A percentile compares a stretch with the other conserved stretches of the same genome.
Evolutionary conservation across 257 asterid species (phyloP).

Genomic region (Leptodermis oblonga): DNA sequence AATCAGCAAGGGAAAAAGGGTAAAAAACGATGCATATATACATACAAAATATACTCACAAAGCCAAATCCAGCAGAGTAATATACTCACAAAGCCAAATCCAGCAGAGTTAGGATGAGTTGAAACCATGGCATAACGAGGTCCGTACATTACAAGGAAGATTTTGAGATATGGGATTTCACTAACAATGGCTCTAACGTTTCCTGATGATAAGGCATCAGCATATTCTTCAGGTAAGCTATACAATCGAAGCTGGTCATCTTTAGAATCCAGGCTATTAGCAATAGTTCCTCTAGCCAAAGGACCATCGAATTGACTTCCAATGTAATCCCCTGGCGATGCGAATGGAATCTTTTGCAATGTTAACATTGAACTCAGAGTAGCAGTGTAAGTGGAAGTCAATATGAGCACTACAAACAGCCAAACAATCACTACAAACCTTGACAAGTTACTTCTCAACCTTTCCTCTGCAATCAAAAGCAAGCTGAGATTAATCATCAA

Average conservation of each 20-base stretch:
- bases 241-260: slow-evolving; percentile 16
- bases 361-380: slow-evolving; percentile 48
- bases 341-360: slow-evolving; percentile 26
- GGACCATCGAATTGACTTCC: slow-evolving; percentile 29
- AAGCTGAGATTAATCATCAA: no score
- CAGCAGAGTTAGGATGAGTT: slow-evolving; percentile 6
- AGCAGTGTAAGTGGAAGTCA: slow-evolving; percentile 49
- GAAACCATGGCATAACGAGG: slow-evolving; percentile 21
- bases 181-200: slow-evolving; percentile 32
- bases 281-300: slow-evolving; percentile 7
- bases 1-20: no score
- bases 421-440: slow-evolving; percentile 39
- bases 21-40: background rate
- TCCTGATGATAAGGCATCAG: slow-evolving; percentile 33
- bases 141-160: slow-evolving; percentile 21
- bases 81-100: slow-evolving; percentile 25
- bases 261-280: slow-evolving; percentile 17
- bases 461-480: slow-evolving; percentile 46
- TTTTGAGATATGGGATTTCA: slow-evolving; percentile 27
- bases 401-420: slow-evolving; percentile 44
- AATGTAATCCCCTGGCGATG: slow-evolving; percentile 24
- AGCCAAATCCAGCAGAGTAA: no score
- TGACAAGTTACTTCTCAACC: slow-evolving; percentile 34
- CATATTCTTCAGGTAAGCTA: slow-evolving; percentile 7
- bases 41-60: no score